Conservation (phyloP, 169 alveolate genomes). For the Plasmodium blacklocki region DNA sequence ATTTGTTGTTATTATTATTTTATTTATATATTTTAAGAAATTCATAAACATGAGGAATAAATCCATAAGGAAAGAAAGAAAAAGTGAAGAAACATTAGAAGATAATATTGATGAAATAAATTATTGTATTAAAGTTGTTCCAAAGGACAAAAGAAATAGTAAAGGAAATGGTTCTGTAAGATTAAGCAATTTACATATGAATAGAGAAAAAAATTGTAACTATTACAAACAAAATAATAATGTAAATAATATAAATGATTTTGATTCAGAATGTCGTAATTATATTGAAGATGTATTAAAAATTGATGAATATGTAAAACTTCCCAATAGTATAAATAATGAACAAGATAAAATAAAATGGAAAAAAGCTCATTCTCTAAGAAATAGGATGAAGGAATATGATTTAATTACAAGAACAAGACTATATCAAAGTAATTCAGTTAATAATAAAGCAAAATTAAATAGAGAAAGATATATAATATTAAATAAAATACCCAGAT, state of each 20-base stretch:
- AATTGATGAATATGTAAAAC: constrained; percentile 40
- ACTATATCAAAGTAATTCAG: constrained; percentile 23
- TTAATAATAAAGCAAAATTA: constrained; percentile 55
- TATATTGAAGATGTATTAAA: constrained; percentile 34
- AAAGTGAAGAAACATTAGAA: background rate
- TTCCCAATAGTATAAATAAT: constrained; percentile 49
- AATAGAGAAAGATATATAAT: constrained; percentile 63
- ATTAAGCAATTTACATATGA: constrained; percentile 2
- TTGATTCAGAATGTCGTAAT: constrained; percentile 16
- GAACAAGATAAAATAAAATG: constrained; percentile 61
- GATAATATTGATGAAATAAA: constrained; percentile 7
- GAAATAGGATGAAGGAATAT: constrained; percentile 72
- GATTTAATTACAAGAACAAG: constrained; percentile 59
- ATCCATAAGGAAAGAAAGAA: background rate
- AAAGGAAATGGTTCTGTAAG: constrained; percentile 1
- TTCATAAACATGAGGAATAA: too few species aligned
- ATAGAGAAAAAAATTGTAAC: background rate
- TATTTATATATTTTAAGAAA: too few species aligned
- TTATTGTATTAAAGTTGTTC: constrained; percentile 17
- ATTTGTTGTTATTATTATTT: too few species aligned
- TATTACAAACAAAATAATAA: constrained; percentile 4
- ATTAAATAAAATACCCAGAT: constrained; percentile 47
- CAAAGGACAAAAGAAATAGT: constrained; percentile 24
- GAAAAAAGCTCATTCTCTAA: constrained; percentile 43
- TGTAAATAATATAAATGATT: constrained; percentile 3